Base-by-base conservation (phyloP, 164 flowering plant genomes). In the Stephania japonica region DNA sequence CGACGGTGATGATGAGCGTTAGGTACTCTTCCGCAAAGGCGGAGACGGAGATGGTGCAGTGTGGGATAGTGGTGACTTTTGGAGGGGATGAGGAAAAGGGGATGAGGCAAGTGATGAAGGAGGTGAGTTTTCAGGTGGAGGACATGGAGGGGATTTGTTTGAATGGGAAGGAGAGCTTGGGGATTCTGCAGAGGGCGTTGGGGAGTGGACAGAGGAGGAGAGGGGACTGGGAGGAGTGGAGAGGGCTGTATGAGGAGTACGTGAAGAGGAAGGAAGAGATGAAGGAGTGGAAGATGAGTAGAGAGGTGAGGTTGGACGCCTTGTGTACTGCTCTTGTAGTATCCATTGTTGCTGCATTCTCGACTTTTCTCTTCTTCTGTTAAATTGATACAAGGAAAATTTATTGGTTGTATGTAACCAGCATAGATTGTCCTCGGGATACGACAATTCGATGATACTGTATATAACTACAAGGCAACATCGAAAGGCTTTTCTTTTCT, bases 41-140 rank as follows among this genome's bases (percentile, higher is more conserved):
- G 1, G 38, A 32, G 38, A 4, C 69, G 49, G 87, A 80, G 62
- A 13, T 19, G 10, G 85, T 83, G 65, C 81, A 82, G 84, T 83
- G 80, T 24, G 80, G 38, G 70, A 76, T 84, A 44, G 77, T 78
- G 73, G 88, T 85, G n/a, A 80, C 77, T 42, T 84, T 85, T 53
- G 84, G 83, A 16, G 81, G 79, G 62, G 67, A 74, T 41, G 90
- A 73, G 56, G 86, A 80, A 9, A 86, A 76, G 18, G 82, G 75
- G 78, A 1, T 12, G 14, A 23, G 85, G 85, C 81, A 80, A 18
- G 85, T 91, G 82, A 84, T 91, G 82, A 80, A 78, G 75, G 98
- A 91, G 76, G 86, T 87, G 84, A 81, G 86, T 70, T n/a, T 93
- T 84, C 81, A 78, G 76, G 76, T 87, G 81, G 90, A 86, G 86